These are phyloP conservation scores for Chalciporus sphaerocephalus DNA, from an alignment of 768 basidiomycete genomes.

Conservation along the genomic window DNA sequence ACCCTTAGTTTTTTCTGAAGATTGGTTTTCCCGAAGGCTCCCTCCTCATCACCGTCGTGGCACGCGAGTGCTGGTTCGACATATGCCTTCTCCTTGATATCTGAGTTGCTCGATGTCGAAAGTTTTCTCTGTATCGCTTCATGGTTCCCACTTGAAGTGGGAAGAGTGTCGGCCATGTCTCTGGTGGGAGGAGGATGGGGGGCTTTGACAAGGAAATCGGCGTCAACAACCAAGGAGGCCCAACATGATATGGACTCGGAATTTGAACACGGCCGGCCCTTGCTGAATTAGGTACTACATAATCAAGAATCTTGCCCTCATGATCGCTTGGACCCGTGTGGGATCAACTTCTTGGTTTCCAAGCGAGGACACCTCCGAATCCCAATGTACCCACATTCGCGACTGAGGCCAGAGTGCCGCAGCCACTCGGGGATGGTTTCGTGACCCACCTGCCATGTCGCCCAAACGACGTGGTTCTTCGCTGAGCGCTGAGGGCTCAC, in stretches of 20 bases:
- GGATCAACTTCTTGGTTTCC: not conserved
- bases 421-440: no score
- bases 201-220: not conserved
- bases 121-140: conserved; percentile 20
- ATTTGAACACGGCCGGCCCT: conserved; percentile 2
- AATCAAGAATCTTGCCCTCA: not conserved
- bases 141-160: not conserved
- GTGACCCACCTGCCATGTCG: no score
- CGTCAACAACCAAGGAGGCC: conserved; percentile 4
- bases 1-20: conserved; percentile 33
- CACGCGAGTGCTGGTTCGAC: conserved; percentile 10
- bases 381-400: no score
- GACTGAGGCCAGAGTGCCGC: no score
- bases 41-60: conserved; percentile 10
- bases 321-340: conserved; percentile 5
- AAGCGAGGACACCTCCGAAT: no score
- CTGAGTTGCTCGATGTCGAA: conserved; percentile 13
- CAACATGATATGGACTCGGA: not conserved
- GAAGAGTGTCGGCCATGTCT: conserved; percentile 17
- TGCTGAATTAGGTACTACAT: not conserved
- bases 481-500: no score
- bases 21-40: not conserved
- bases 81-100: conserved; percentile 17
- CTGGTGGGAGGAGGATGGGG: not conserved
- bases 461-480: no score